Evolutionary conservation across 495 filamentous ascomycete genomes (phyloP), one percentile per base, ranked within the genome.

Genomic region (Talaromyces proteolyticus): DNA sequence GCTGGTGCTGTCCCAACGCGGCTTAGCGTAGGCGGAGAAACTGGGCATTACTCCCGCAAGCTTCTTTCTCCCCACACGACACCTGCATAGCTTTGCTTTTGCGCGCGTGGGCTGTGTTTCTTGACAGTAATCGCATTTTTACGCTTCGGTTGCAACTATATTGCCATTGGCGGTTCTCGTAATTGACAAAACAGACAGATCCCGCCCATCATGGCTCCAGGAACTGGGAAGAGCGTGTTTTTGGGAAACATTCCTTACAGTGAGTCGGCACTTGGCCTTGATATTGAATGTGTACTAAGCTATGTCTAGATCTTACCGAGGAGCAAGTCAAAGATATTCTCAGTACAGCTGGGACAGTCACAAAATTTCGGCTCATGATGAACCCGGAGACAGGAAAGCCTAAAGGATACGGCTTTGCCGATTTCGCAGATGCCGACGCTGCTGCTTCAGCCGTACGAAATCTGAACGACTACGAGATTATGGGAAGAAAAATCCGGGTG

Each of bases 371-470:
- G 25, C 75, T 98, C 12, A 91, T 97, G 56, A 93, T 95, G 71
- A 95, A 98, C 68, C 86, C 87, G 7, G 92, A 97, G 56, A 97
- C 91, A 0, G 93, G 94, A 3, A 82, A 88, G 39, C 93, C 93
- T 0, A 97, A 96, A 65, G 93, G 93, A 11, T 98, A 95, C 60
- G 93, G 93, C 19, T 98, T 98, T 58, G 88, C 89, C 37, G 92
- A 97, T 57, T 98, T 91, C 59, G 80, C 85, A 21, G 93, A 98
- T 56, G 76, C 73, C 67, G 93, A 98, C 58, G 88, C 89, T 6
- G 93, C 93, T 17, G 89, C 92, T 37, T 95, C 90, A 1, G 93
- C 93, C 5, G 91, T 97, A 17, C 86, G 93, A 51, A 98, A 98
- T 61, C 75, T 98, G 25, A 95, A 98, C 72, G 89, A 95, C 63